Percentiles rank a stretch among this genome's conserved stretches.
phyloP scores from a whole-genome alignment of 495 filamentous ascomycete species.

The Letharia lupina region DNA sequence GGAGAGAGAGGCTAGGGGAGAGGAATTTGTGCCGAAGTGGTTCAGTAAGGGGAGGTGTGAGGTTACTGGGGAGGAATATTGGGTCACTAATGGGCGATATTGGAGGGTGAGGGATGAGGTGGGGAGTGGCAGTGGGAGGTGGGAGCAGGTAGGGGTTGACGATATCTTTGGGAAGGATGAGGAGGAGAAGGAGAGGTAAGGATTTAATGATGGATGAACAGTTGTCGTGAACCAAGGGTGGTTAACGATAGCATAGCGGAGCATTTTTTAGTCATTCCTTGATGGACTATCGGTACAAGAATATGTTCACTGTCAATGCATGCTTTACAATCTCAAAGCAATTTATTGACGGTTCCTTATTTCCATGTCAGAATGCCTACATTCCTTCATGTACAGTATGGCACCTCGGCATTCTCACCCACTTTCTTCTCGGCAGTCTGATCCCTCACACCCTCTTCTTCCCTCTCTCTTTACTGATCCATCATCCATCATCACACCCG shows the following conservation, averaged over 20 bases:
- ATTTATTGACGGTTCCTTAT: neutral
- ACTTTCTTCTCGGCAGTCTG: neutral
- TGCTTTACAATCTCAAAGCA: neutral
- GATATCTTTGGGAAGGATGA: constrained; percentile 48
- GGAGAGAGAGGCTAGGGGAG: constrained; percentile 63
- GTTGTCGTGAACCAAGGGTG: neutral
- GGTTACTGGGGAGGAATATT: constrained; percentile 82
- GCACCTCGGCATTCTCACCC: neutral
- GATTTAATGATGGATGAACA: neutral
- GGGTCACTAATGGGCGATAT: constrained; percentile 81
- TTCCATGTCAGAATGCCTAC: neutral
- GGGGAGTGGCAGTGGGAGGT: constrained; percentile 42
- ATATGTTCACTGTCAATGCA: neutral
- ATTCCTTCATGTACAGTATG: neutral
- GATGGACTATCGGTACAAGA: neutral
- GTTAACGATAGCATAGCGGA: neutral
- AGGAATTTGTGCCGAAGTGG: constrained; percentile 79
- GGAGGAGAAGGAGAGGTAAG: neutral
- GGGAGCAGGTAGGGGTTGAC: constrained; percentile 46
- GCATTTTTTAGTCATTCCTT: neutral
- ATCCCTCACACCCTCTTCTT: neutral
- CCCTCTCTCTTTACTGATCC: neutral
- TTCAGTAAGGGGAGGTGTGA: constrained; percentile 64
- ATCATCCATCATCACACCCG: constrained; percentile 2
- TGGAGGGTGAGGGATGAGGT: constrained; percentile 60